These are phyloP conservation scores for Ustilago cynodontis DNA, from an alignment of 1,284 basidiomycete genomes.

Conservation along the genomic window DNA sequence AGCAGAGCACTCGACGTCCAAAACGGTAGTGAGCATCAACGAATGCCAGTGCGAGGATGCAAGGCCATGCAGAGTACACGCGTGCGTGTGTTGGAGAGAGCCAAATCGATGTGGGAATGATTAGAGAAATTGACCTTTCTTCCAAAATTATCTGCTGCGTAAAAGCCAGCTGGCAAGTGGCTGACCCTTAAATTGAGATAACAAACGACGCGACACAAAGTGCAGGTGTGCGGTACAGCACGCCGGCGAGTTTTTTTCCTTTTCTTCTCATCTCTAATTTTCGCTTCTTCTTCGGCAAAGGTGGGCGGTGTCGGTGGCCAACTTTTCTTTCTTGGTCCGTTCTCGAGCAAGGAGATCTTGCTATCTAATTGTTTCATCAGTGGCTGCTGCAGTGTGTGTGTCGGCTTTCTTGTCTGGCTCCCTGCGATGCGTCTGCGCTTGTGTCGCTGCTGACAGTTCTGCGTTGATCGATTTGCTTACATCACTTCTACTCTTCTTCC, in stretches of 20 bases:
- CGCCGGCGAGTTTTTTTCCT: conserved; percentile 10
- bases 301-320: conserved; percentile 1
- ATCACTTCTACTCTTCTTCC: neutral
- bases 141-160: neutral
- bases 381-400: neutral
- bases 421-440: neutral
- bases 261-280: conserved; percentile 11
- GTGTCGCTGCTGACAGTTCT: neutral
- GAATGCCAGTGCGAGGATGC: neutral
- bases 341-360: conserved; percentile 31
- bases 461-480: neutral
- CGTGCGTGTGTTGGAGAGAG: conserved; percentile 1
- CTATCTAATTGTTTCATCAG: conserved; percentile 37
- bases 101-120: conserved; percentile 4
- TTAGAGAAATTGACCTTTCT: neutral
- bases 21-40: no score
- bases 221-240: neutral
- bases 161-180: neutral
- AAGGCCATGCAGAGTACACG: neutral
- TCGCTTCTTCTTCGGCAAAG: conserved; percentile 6
- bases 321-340: conserved; percentile 10
- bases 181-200: conserved; percentile 6
- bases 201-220: no score
- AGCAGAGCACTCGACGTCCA: no score
- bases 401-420: neutral